Conservation (phyloP, 2,329 filamentous ascomycete species). For the Aspergillus amoenus region DNA sequence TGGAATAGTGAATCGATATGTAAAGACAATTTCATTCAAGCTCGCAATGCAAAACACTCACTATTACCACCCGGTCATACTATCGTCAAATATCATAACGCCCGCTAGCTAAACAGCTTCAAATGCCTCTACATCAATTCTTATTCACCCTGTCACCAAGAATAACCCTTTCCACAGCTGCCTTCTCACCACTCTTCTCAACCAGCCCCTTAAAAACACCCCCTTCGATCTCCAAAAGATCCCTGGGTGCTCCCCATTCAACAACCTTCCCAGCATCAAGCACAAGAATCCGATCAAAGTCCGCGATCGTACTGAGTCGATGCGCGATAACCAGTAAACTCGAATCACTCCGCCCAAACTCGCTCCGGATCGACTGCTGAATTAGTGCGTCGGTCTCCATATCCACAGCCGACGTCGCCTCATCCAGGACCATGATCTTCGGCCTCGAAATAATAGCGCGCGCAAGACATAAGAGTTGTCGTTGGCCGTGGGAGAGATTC, state of each 20-base stretch:
- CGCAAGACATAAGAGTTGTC: conserved; percentile 29
- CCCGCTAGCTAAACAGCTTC: neutral
- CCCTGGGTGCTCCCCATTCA: conserved; percentile 65
- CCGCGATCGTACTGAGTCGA: conserved; percentile 60
- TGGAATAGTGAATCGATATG: too few species aligned
- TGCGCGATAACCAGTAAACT: conserved; percentile 66
- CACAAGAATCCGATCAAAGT: conserved; percentile 73
- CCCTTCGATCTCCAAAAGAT: conserved; percentile 55
- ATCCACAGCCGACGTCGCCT: conserved; percentile 76
- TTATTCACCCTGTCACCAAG: neutral
- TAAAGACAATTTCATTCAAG: neutral
- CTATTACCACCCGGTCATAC: neutral
- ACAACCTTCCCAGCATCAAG: conserved; percentile 66
- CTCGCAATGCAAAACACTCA: neutral
- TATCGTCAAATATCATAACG: neutral
- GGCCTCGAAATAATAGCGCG: conserved; percentile 64
- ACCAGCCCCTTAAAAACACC: conserved; percentile 61
- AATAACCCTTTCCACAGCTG: conserved; percentile 19
- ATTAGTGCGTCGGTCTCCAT: conserved; percentile 74
- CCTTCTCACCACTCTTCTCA: conserved; percentile 33
- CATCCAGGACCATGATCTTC: conserved; percentile 77
- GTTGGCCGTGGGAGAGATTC: conserved; percentile 48
- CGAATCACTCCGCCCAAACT: conserved; percentile 58
- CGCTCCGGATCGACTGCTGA: conserved; percentile 69
- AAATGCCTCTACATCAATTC: neutral